phyloP scores from a whole-genome alignment of 2,329 filamentous ascomycete species.

The Alternaria novae-zelandiae region DNA sequence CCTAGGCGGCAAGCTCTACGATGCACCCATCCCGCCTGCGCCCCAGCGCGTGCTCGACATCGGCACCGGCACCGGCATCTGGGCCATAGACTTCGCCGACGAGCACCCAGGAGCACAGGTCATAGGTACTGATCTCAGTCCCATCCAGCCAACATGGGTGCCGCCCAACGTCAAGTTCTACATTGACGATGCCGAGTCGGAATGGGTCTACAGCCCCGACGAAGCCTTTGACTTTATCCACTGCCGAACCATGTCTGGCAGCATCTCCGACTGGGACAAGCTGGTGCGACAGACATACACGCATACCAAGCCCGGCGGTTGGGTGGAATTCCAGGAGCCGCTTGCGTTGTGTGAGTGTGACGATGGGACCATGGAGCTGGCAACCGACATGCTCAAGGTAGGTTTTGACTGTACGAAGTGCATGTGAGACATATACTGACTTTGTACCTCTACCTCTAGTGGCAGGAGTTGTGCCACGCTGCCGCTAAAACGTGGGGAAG shows the following conservation, averaged over 20 bases:
- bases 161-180: slow-evolving; percentile 51
- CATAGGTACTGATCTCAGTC: slow-evolving; percentile 45
- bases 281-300: slow-evolving; percentile 34
- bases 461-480: slow-evolving; percentile 40
- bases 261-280: slow-evolving; percentile 43
- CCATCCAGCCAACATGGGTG: slow-evolving; percentile 49
- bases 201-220: slow-evolving; percentile 44
- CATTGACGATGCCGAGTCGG: slow-evolving; percentile 50
- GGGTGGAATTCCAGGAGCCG: slow-evolving; percentile 47
- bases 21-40: slow-evolving; percentile 34
- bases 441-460: slow-evolving; percentile 9
- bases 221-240: slow-evolving; percentile 49
- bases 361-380: slow-evolving; percentile 36
- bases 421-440: background rate
- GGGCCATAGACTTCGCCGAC: slow-evolving; percentile 50
- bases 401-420: background rate
- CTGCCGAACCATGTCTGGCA: slow-evolving; percentile 36
- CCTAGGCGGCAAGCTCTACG: slow-evolving; percentile 46
- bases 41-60: slow-evolving; percentile 44
- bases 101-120: slow-evolving; percentile 43
- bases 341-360: slow-evolving; percentile 41
- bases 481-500: slow-evolving; percentile 36
- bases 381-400: slow-evolving; percentile 20
- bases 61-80: slow-evolving; percentile 51
- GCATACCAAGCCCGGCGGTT: slow-evolving; percentile 41